Evolutionary conservation across 139 green algal genomes (phyloP).

Genomic region (Tetradesmus lagerheimii): DNA sequence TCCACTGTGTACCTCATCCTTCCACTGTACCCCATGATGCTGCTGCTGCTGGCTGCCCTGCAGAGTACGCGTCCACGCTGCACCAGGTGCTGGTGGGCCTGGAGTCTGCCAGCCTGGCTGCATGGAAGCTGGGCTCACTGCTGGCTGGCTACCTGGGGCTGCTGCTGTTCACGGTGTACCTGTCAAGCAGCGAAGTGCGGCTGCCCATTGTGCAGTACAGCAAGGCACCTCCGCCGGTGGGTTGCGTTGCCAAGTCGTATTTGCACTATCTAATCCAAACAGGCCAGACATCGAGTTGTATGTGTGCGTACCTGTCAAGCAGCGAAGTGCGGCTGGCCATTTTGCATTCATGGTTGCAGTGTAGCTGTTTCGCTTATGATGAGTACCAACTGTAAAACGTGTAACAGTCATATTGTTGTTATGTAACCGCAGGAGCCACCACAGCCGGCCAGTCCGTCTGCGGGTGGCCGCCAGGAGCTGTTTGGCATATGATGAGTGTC

Average conservation of each 20-base stretch:
- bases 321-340: too few species aligned
- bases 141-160: conserved; percentile 58
- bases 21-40: too few species aligned
- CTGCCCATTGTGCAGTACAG: conserved; percentile 71
- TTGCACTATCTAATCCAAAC: too few species aligned
- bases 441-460: background rate
- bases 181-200: conserved; percentile 58
- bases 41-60: background rate
- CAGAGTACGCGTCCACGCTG: conserved; percentile 66
- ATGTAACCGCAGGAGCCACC: background rate
- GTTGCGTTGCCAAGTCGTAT: background rate
- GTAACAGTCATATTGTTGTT: too few species aligned
- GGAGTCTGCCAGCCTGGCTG: conserved; percentile 42
- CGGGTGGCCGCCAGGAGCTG: conserved; percentile 23
- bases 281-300: too few species aligned
- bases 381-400: too few species aligned
- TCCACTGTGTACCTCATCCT: too few species aligned
- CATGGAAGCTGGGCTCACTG: conserved; percentile 33
- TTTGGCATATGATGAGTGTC: too few species aligned
- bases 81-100: conserved; percentile 52
- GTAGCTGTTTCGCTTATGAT: too few species aligned
- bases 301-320: too few species aligned
- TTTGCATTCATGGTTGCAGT: too few species aligned
- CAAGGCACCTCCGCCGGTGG: conserved; percentile 46
- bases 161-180: conserved; percentile 60